Evolutionary conservation across 805 yeast genomes (phyloP), one percentile per base, ranked within the genome.

Genomic region (Ogataea allantospora): DNA sequence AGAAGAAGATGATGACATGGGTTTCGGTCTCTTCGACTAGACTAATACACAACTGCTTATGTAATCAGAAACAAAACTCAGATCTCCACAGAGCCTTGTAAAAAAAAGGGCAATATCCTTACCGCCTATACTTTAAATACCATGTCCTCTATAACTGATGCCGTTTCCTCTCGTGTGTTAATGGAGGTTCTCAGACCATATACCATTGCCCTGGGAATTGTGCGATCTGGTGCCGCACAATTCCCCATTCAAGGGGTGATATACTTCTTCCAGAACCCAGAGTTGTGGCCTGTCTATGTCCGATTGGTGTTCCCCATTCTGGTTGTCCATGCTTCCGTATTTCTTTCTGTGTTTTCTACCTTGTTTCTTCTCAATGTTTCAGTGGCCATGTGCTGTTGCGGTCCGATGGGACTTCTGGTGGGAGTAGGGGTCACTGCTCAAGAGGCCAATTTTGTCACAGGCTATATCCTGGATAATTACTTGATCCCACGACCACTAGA

Each of bases 21-120:
- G 88, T 58, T 78, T 82, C 80, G 88, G 88, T 80, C 84, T 93
- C 71, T 93, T 93, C 84, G 99, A 93, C 81, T 93, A 93, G 78
- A 59, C 63, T 43, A 30, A 36, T 36, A 22, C 34, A 36, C 35
- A 25, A 8, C 40, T 36, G 40, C 40, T 36, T 36, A 36, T 30
- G 31, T 36, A 36, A 36, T 36, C 40, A 27, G 27, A 12, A 24
- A 26, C 24, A 29, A 12, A 13, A 30, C 19, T n/a, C 13, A 31
- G 12, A 28, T 25, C 30, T 30, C 26, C 14, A 25, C 17, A 8
- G 11, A 9, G 19, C 15, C 7, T 8, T 17, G 23, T 16, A 24
- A 11, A 38, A 38, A 39, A 39, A 30, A 30, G 36, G 37, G 34
- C 26, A 40, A 25, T 33, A 35, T 30, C 36, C 34, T 35, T 31